Base-by-base conservation (phyloP, 164 flowering plant genomes). In the Aristolochia californica region DNA sequence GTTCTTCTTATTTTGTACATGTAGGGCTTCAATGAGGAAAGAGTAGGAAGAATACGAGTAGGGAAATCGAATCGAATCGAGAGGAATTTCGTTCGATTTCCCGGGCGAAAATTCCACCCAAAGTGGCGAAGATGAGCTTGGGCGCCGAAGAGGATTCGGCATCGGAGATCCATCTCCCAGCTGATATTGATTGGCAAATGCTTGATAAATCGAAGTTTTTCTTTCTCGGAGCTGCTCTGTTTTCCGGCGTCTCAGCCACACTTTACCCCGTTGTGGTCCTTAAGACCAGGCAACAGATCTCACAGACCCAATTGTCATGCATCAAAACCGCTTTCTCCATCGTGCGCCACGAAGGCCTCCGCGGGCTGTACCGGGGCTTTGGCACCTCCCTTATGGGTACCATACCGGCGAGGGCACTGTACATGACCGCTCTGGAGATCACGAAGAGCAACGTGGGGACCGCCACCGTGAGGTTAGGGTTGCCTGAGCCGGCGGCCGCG, bases 161-260 rank as follows among this genome's bases (percentile, higher is more conserved):
- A 0, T 43, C 78, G n/a, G 85, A 85, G 64, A 78, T 88, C 50
- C 85, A 79, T 62, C 62, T 88, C 0, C 96, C 96, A 1, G 85
- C 91, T 0, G 96, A 88, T 23, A 68, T 88, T 22, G 87, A 88
- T 56, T 88, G 97, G 97, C 67, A 86, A 58, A 88, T 84, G 97
- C 81, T 89, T 0, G 95, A 89, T 55, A 89, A 89, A 66, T 81
- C 97, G 16, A 81, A 74, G 68, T 89, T 89, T 62, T 89, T 86
- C 76, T 57, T 89, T 56, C 83, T 89, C 21, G 97, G 97, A 2
- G 91, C 93, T 0, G 97, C 87, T 1, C 73, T 90, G 4, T 90
- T 90, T 58, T 87, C 97, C 5, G 87, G 85, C 14, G 84, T 87
- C 3, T 83, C 88, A 0, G 77, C 76, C 0, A 26, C 78, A 2